Evolutionary conservation across 805 yeast genomes (phyloP), one percentile per base, ranked within the genome.

Genomic region (Yarrowia yakushimensis): DNA sequence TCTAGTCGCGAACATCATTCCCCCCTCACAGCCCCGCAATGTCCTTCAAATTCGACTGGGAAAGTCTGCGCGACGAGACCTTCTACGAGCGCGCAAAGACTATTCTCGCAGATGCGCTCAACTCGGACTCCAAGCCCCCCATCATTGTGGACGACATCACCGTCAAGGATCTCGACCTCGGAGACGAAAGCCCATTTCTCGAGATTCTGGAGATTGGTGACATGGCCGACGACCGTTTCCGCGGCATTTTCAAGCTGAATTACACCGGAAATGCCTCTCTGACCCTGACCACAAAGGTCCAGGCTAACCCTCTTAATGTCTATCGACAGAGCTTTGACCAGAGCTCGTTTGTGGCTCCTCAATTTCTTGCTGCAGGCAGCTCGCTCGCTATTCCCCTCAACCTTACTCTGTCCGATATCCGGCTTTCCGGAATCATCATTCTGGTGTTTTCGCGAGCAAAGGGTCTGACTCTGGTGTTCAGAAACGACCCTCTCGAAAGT

Each of bases 401-500:
- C 70, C 78, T 90, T 68, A 85, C 86, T 39, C 76, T 90, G 61
- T 82, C 90, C 41, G 85, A 87, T 63, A 85, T 90, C 65, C 80
- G 81, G 67, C 78, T 90, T 60, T 82, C 85, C 63, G 94, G 96
- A 1, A 90, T 91, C 64, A 90, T 92, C 23, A 87, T 90, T 61
- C 84, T 90, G 65, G 97, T 90, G 3, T 90, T 88, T 71, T 83
- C 87, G 28, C 86, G 88, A 69, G 79, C 87, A 3, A 89, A 89
- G 69, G 97, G 97, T 0, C 79, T 90, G 63, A 90, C 97, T 0
- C 76, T 90, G 41, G 97, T 90, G 30, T 90, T 90, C 75, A 82
- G 92, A 68, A 90, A 90, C 73, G 97, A 90, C 73, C 97, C 97
- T 0, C 78, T 90, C 63, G 96, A 90, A 67, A 82, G 85, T 20